Base-by-base conservation (phyloP, 2,329 filamentous ascomycete genomes). In the Exophiala aquamarina region DNA sequence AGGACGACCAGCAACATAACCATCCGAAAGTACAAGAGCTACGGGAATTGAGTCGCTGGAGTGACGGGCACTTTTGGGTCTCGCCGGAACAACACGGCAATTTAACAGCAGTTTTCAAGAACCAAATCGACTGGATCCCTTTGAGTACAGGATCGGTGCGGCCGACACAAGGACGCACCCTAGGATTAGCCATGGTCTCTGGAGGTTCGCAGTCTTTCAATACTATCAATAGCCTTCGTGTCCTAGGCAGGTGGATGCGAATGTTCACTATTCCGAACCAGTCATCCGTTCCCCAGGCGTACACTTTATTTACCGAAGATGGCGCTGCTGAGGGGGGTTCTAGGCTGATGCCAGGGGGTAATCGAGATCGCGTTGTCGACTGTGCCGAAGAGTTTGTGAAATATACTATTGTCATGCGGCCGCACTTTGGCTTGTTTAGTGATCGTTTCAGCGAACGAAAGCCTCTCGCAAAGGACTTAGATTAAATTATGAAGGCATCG, bases 341-440 rank as follows among this genome's bases (percentile, higher is more conserved):
- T 37, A 65, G 79, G 26, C 66, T 84, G 19, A 70, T 78, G 60
- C 69, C 76, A 0, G 78, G 80, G 59, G 68, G 70, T 0, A 83
- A 84, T 52, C 65, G 81, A 9, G 78, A 83, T 45, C 68, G 81
- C 2, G 57, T 84, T 11, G 80, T 84, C 1, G 81, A 85, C 65
- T 83, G 79, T 52, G 84, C 84, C 76, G 83, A 86, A 66, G 83
- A 86, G 62, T 77, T 86, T 63, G 82, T 86, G 3, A 85, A 86
- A 62, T 84, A 83, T 58, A 85, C 80, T 0, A 73, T 86, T 20
- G 53, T 86, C 1, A 84, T 86, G 80, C 66, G 80, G 43, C 75
- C 76, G 18, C 77, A 83, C 55, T 75, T 83, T 52, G 73, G 73
- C 19, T 62, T 84, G 2, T 84, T 86, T 60, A 74, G 70, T 1